A percentile compares a stretch with the other conserved stretches of the same genome.
Conservation (phyloP, 2,329 filamentous ascomycete genomes). For the Nannizziopsis barbatae region DNA sequence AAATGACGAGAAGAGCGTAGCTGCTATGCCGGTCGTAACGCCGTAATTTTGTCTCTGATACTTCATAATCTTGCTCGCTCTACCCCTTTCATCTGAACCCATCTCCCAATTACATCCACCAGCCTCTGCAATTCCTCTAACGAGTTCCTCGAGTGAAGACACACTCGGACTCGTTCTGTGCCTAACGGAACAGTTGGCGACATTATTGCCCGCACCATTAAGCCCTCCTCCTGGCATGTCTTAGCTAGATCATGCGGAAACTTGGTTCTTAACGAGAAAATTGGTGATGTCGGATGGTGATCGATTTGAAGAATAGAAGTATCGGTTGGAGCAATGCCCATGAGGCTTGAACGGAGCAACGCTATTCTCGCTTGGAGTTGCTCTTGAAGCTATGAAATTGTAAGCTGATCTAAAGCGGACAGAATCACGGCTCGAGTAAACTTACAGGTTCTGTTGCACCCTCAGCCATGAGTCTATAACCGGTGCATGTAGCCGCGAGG, state of each 20-base stretch:
- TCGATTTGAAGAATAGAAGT: conserved; percentile 30
- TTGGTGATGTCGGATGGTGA: conserved; percentile 46
- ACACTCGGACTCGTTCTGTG: conserved; percentile 53
- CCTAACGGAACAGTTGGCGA: conserved; percentile 56
- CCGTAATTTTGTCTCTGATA: background rate
- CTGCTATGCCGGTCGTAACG: too few relatives aligned
- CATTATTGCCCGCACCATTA: conserved; percentile 55
- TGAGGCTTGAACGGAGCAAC: conserved; percentile 38
- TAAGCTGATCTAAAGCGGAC: conserved; percentile 1
- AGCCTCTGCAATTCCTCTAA: conserved; percentile 46
- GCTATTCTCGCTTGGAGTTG: conserved; percentile 40
- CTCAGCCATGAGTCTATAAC: conserved; percentile 46
- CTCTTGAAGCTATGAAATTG: conserved; percentile 26
- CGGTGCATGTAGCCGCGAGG: conserved; percentile 47
- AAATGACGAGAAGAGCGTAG: too few relatives aligned
- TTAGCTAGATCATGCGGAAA: conserved; percentile 48
- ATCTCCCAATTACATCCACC: conserved; percentile 21
- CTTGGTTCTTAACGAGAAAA: conserved; percentile 51
- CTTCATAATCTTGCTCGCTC: conserved; percentile 3
- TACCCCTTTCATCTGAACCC: conserved; percentile 9
- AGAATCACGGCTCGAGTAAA: background rate
- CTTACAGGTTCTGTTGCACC: conserved; percentile 40
- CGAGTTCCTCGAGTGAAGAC: conserved; percentile 57
- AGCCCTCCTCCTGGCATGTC: conserved; percentile 49
- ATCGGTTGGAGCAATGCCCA: conserved; percentile 24